These are phyloP conservation scores for Colletotrichum karsti DNA, from an alignment of 2,329 filamentous ascomycete species.

Conservation along the genomic window DNA sequence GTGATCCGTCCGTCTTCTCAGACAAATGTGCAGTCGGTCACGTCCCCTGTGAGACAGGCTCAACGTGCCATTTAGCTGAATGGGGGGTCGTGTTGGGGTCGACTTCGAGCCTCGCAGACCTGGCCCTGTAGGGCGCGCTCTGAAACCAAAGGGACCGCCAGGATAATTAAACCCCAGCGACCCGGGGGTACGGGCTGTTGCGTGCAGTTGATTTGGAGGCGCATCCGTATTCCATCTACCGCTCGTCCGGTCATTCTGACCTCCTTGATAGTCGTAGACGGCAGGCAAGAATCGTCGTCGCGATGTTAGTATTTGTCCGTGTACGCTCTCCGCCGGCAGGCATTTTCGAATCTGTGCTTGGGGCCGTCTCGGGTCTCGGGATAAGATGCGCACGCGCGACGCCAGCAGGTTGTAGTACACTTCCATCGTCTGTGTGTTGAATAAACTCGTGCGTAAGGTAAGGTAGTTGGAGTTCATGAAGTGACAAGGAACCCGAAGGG, in stretches of 20 bases:
- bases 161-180: background rate
- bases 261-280: too few relatives aligned
- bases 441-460: background rate
- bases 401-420: background rate
- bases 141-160: background rate
- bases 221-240: background rate
- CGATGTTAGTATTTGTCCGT: too few relatives aligned
- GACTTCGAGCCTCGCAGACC: background rate
- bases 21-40: background rate
- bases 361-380: background rate
- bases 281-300: too few relatives aligned
- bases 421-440: background rate
- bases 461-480: background rate
- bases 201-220: background rate
- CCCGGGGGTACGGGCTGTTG: background rate
- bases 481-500: constrained; percentile 2
- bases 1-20: background rate
- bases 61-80: background rate
- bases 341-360: background rate
- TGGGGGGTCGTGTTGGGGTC: background rate
- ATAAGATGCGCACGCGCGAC: background rate
- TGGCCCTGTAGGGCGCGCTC: background rate
- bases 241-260: background rate
- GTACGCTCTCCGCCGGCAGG: background rate
- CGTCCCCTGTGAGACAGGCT: background rate